Conservation (phyloP, 169 alveolate genomes). For the Babesia ovis region DNA sequence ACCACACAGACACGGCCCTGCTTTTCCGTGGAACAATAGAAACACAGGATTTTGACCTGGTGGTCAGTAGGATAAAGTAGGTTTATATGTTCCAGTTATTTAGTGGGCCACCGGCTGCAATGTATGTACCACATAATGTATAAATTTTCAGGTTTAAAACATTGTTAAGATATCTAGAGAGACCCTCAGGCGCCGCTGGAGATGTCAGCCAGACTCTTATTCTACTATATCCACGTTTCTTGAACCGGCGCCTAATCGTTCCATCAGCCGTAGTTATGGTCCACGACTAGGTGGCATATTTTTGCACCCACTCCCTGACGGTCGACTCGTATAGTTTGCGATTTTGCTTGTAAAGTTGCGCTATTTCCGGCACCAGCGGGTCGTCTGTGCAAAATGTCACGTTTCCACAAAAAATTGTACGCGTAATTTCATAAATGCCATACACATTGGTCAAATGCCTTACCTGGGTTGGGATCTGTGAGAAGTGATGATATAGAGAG, state of each 20-base stretch:
- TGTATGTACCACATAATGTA: too few species aligned
- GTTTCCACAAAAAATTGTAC: too few species aligned
- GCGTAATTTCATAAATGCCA: not conserved
- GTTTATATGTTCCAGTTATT: too few species aligned
- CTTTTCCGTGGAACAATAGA: slow-evolving; percentile 34
- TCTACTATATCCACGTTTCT: slow-evolving; percentile 13
- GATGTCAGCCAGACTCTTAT: slow-evolving; percentile 23
- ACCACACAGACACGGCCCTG: slow-evolving; percentile 19
- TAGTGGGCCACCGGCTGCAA: too few species aligned
- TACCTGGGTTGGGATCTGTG: slow-evolving; percentile 96
- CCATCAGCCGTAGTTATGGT: slow-evolving; percentile 18
- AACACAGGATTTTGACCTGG: not conserved
- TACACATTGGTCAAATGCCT: not conserved
- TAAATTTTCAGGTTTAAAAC: slow-evolving; percentile 15
- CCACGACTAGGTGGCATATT: slow-evolving; percentile 85
- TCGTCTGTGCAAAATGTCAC: slow-evolving; percentile 81
- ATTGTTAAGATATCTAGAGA: slow-evolving; percentile 17
- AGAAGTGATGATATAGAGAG: slow-evolving; percentile 96
- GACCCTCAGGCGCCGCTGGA: not conserved
- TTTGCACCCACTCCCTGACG: slow-evolving; percentile 98
- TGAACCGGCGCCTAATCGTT: slow-evolving; percentile 3
- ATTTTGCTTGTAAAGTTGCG: slow-evolving; percentile 94
- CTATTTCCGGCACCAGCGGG: slow-evolving; percentile 99
- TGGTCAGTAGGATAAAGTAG: slow-evolving; percentile 39
- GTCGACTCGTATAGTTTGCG: slow-evolving; percentile 92